phyloP scores from a whole-genome alignment of 2,329 filamentous ascomycete species.

The Aspergillus neotritici region DNA sequence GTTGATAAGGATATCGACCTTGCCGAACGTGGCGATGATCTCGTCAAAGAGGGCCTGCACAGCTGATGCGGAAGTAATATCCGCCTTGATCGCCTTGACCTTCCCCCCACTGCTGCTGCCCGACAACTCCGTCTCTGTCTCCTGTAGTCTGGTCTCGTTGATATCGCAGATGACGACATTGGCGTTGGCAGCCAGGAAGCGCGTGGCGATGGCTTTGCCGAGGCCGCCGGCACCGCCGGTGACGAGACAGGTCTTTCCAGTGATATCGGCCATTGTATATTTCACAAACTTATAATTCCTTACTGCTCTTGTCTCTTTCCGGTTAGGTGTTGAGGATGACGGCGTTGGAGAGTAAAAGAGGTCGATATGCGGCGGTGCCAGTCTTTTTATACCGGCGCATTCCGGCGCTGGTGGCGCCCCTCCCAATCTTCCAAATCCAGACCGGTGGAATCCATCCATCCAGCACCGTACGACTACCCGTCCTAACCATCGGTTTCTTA shows the following conservation, averaged over 20 bases:
- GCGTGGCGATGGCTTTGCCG: conserved; percentile 33
- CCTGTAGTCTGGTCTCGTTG: conserved; percentile 24
- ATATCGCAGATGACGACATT: conserved; percentile 37
- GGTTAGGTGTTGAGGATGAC: no score
- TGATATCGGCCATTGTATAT: conserved; percentile 1
- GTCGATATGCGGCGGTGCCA: no score
- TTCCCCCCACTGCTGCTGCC: conserved; percentile 8
- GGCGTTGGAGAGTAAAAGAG: no score
- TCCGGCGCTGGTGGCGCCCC: no score
- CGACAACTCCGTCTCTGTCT: conserved; percentile 20
- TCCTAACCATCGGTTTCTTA: no score
- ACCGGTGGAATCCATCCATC: no score
- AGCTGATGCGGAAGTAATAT: conserved; percentile 34
- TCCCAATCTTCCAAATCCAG: no score
- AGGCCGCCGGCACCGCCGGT: conserved; percentile 36
- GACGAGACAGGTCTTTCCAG: conserved; percentile 26
- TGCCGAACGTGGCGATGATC: conserved; percentile 33
- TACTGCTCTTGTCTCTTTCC: no score
- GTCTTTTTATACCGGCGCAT: no score
- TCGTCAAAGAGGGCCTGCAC: conserved; percentile 36
- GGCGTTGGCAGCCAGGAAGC: conserved; percentile 32
- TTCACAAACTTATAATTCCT: no score
- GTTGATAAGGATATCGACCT: conserved; percentile 55
- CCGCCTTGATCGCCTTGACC: conserved; percentile 27
- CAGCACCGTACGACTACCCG: no score